A percentile compares a stretch with the other conserved stretches of the same genome.
These are phyloP conservation scores for Laburnicola sp. DNA, from an alignment of 2,329 filamentous ascomycete genomes.

Conservation along the genomic window DNA sequence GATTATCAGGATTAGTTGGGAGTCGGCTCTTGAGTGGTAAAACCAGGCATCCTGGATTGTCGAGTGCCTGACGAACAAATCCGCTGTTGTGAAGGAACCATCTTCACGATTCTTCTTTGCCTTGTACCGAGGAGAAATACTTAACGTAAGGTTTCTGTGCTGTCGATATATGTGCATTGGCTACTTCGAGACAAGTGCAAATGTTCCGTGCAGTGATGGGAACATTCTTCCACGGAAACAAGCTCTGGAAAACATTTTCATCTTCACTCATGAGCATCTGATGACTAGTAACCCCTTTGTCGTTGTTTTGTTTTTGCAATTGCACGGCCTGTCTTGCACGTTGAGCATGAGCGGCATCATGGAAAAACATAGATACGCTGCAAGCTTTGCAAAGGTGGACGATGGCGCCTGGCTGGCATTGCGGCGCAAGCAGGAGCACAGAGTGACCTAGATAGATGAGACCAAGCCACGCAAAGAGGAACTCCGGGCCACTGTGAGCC, in stretches of 20 bases:
- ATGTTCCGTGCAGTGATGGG: conserved; percentile 63
- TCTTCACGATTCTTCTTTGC: conserved; percentile 62
- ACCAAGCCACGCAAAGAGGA: conserved; percentile 63
- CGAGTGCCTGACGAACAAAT: conserved; percentile 63
- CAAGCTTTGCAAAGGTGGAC: conserved; percentile 57
- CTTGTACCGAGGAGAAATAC: conserved; percentile 68
- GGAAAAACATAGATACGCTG: conserved; percentile 49
- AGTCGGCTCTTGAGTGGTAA: conserved; percentile 64
- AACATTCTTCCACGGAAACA: conserved; percentile 60
- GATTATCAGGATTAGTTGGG: conserved; percentile 64
- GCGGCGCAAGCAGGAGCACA: conserved; percentile 61
- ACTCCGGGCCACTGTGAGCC: conserved; percentile 59
- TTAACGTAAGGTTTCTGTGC: conserved; percentile 44
- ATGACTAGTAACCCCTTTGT: conserved; percentile 11
- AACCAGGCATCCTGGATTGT: conserved; percentile 60
- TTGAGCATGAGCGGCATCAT: conserved; percentile 48
- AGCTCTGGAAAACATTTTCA: conserved; percentile 44
- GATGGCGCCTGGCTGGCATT: conserved; percentile 53
- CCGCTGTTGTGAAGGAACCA: conserved; percentile 65
- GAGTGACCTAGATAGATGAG: conserved; percentile 60
- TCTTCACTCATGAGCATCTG: conserved; percentile 21
- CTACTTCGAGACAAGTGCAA: conserved; percentile 50
- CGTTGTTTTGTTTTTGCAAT: conserved; percentile 16
- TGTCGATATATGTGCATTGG: conserved; percentile 27
- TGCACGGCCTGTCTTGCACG: conserved; percentile 34